These are phyloP conservation scores for Xerocomus spinulosus DNA, from an alignment of 768 basidiomycete genomes.

Conservation along the genomic window DNA sequence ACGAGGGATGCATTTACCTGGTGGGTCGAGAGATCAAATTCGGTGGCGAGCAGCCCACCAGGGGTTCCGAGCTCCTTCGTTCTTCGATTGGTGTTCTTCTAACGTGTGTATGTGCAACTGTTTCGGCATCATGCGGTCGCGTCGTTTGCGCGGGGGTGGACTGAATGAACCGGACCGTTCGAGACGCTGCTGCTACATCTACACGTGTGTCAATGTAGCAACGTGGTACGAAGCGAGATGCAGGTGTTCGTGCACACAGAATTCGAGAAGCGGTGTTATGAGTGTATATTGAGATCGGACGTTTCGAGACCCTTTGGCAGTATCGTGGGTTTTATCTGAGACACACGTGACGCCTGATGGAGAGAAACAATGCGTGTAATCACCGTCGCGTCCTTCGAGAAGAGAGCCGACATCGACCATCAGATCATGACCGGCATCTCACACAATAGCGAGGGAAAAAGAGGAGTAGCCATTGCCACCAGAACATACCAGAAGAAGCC, in stretches of 20 bases:
- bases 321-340: neutral
- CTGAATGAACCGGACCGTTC: no score
- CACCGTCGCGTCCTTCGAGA: conserved; percentile 1
- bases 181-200: no score
- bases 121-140: neutral
- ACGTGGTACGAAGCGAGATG: neutral
- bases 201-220: neutral
- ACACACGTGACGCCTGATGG: neutral
- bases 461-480: neutral
- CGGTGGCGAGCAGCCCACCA: no score
- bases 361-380: conserved; percentile 6
- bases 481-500: neutral
- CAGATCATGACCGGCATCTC: neutral
- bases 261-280: neutral
- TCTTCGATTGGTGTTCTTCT: no score
- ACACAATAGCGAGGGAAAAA: neutral
- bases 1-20: no score
- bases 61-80: no score
- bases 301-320: neutral
- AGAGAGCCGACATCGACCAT: neutral
- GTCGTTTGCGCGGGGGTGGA: neutral
- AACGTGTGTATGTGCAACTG: no score
- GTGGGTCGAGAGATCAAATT: no score
- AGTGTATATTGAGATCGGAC: neutral
- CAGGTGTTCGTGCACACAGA: neutral